Evolutionary conservation across 139 green algal species (phyloP).

Genomic region (Yamagishiella unicocca): DNA sequence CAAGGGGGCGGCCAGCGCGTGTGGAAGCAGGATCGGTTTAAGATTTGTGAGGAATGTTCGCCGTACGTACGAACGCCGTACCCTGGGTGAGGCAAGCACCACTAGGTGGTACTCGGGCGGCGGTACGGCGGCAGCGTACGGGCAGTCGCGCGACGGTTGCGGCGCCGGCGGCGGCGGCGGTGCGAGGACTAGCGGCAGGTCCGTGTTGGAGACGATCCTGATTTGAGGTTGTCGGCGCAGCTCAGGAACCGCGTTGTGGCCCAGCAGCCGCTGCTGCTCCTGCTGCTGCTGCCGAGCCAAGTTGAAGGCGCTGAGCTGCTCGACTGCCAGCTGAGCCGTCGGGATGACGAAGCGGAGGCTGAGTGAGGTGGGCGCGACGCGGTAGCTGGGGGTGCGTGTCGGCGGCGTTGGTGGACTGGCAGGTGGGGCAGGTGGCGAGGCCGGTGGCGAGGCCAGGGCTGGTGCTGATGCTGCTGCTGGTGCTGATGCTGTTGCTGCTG

Average conservation of each 20-base stretch:
- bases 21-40: too few relatives aligned
- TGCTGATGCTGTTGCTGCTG: not conserved
- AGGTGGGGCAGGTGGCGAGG: not conserved
- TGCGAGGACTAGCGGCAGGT: not conserved
- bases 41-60: too few relatives aligned
- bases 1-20: too few relatives aligned
- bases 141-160: not conserved
- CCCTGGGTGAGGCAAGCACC: constrained; percentile 26
- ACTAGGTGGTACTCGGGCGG: constrained; percentile 25
- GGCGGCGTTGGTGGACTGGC: not conserved
- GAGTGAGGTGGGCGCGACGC: not conserved
- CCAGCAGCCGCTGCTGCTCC: not conserved
- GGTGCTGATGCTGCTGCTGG: too few relatives aligned
- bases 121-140: not conserved
- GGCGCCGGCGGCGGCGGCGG: not conserved
- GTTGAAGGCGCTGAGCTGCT: not conserved
- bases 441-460: too few relatives aligned
- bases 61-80: not conserved
- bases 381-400: not conserved
- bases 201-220: not conserved
- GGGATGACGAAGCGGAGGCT: constrained; percentile 12
- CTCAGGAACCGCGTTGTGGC: too few relatives aligned
- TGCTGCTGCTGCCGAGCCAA: not conserved
- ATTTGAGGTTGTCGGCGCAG: too few relatives aligned
- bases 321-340: not conserved